Conservation (phyloP, 169 alveolate genomes). For the Plasmodium gonderi region DNA sequence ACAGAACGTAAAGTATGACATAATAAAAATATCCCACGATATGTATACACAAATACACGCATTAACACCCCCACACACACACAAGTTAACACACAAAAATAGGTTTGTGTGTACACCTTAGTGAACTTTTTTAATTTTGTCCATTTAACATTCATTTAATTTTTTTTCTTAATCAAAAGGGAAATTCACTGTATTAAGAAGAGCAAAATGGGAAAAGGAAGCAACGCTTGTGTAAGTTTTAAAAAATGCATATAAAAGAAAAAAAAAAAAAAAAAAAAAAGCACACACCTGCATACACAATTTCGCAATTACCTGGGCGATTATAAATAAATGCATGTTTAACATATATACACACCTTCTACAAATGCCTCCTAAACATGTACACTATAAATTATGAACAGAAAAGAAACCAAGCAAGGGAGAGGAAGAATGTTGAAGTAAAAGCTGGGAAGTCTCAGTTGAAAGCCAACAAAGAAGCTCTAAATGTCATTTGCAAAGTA, state of each 20-base stretch:
- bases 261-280: not conserved
- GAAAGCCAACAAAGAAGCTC: conserved; percentile 72
- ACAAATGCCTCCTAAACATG: not conserved
- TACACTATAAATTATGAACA: not conserved
- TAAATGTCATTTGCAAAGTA: conserved; percentile 70
- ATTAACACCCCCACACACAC: not conserved
- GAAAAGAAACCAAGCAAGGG: conserved; percentile 77
- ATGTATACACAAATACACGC: not conserved
- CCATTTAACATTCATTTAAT: not conserved
- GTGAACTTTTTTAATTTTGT: not conserved
- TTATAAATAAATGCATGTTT: not conserved
- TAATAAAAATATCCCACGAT: not conserved
- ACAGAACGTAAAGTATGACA: not conserved
- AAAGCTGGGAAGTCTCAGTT: conserved; percentile 73
- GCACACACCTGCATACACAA: not conserved
- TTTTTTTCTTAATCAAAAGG: not conserved
- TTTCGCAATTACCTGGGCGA: not conserved
- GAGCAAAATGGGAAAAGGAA: conserved; percentile 73
- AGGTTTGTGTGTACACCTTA: not conserved
- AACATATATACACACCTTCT: not conserved
- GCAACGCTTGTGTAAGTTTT: conserved; percentile 71
- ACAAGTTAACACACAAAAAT: not conserved
- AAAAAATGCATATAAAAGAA: not conserved
- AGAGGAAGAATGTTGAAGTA: conserved; percentile 74
- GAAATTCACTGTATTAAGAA: not conserved